phyloP scores from a whole-genome alignment of 352 stramenopile genomes.

The Globisporangium irregulare region DNA sequence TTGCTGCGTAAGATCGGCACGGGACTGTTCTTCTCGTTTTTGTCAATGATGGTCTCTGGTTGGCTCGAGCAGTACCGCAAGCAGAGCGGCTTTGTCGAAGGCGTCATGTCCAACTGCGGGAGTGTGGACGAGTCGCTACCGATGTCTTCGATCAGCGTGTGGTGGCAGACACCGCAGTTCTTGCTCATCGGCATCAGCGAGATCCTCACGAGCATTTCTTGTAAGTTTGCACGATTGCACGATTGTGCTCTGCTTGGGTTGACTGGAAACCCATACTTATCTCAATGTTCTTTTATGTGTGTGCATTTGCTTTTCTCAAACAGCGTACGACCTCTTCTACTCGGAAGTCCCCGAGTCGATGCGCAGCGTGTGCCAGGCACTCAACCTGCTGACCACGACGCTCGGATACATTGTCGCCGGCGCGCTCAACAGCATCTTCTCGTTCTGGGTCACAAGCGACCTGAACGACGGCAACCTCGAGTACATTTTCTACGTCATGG shows the following conservation, averaged over 20 bases:
- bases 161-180: conserved; percentile 91
- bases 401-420: conserved; percentile 84
- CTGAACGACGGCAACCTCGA: conserved; percentile 90
- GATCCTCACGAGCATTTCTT: conserved; percentile 89
- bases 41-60: conserved; percentile 69
- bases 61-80: conserved; percentile 80
- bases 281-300: not conserved
- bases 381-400: conserved; percentile 90
- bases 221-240: conserved; percentile 29
- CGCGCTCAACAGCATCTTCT: conserved; percentile 86
- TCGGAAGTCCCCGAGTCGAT: conserved; percentile 89
- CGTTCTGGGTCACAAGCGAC: conserved; percentile 88
- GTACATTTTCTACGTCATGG: conserved; percentile 87
- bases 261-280: not conserved
- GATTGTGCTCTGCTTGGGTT: not conserved
- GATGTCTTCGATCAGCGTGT: conserved; percentile 83
- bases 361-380: conserved; percentile 87
- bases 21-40: conserved; percentile 76
- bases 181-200: conserved; percentile 86
- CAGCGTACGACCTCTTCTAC: conserved; percentile 91
- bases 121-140: conserved; percentile 50
- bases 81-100: conserved; percentile 35
- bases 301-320: not conserved
- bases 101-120: conserved; percentile 75
- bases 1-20: conserved; percentile 87